Evolutionary conservation across 2,329 filamentous ascomycete genomes (phyloP), one percentile per base, ranked within the genome.

Genomic region (Ophiostoma australiae): DNA sequence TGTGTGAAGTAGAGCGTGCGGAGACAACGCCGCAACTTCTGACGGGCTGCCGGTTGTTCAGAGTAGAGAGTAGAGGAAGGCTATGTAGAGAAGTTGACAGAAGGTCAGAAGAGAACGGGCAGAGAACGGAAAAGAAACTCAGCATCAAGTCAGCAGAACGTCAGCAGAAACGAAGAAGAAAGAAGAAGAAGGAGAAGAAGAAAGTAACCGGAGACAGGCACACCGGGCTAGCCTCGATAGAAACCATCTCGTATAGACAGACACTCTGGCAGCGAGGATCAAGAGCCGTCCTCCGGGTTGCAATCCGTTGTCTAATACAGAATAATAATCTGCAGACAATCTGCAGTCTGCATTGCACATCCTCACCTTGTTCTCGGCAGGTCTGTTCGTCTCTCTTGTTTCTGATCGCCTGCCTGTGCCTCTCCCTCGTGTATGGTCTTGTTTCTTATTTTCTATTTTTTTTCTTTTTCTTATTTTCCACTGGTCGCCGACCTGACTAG

Each of bases 381-480:
- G 48, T 55, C 15, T 52, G 13, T 27, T 27, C n/a, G n/a, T 48
- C n/a, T 27, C 1, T 10, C 20, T 27, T 13, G 39, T 13, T 55
- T 27, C n/a, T 11, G 41, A 48, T 48, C 41, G 52, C 27, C 52
- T 23, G 11, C 52, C n/a, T 15, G 2, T 48, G 17, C 41, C 20
- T 15, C 41, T 48, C 15, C 41, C 41, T 48, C 41, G 41, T 48
- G 41, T 7, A 17, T 48, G 41, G 41, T 48, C 41, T 48, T n/a
- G n/a, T 15, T 17, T 48, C 17, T 48, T 48, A 20, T 48, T 7
- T 48, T 48, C 17, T 20, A 20, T 48, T 17, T 11, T 44, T 10
- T 48, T 48, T 48, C 41, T 48, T 48, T 20, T 48, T 48, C 44
- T 20, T 48, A 48, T 48, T 58, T n/a, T 58, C 52, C 52, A 58